Evolutionary conservation across 331 rosid species (phyloP).

Genomic region (Telfairia occidentalis): DNA sequence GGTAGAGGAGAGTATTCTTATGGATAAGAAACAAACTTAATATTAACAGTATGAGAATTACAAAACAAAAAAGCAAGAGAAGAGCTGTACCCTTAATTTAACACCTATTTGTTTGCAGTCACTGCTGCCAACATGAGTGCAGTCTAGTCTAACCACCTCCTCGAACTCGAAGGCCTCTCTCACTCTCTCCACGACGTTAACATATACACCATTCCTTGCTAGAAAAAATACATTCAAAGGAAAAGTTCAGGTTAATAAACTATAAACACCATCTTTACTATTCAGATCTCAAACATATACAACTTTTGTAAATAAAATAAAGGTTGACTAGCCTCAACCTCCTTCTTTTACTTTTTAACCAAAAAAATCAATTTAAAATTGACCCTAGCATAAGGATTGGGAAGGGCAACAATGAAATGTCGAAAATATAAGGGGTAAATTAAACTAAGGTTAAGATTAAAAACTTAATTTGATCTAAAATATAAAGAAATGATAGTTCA

Average conservation of each 20-base stretch:
- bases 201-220: conserved; percentile 92
- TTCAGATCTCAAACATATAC: not conserved
- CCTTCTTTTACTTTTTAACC: too few species aligned
- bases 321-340: not conserved
- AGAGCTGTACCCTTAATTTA: conserved; percentile 53
- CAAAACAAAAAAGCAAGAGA: not conserved
- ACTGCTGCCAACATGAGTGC: conserved; percentile 56
- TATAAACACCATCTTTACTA: not conserved
- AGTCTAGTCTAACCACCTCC: conserved; percentile 80
- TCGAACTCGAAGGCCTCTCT: conserved; percentile 61
- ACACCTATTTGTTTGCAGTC: conserved; percentile 84
- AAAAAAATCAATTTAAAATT: too few species aligned
- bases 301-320: not conserved
- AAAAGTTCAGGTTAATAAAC: not conserved
- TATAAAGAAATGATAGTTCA: not conserved
- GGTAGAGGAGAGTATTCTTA: not conserved
- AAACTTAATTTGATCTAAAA: not conserved
- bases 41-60: not conserved
- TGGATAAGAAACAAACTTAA: not conserved
- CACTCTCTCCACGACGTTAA: conserved; percentile 60
- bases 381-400: not conserved
- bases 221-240: not conserved
- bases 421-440: not conserved
- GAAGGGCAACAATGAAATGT: not conserved
- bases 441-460: not conserved